These are phyloP conservation scores for Trichomonas gallinae DNA, from an alignment of 208 protist genomes.

Conservation along the genomic window DNA sequence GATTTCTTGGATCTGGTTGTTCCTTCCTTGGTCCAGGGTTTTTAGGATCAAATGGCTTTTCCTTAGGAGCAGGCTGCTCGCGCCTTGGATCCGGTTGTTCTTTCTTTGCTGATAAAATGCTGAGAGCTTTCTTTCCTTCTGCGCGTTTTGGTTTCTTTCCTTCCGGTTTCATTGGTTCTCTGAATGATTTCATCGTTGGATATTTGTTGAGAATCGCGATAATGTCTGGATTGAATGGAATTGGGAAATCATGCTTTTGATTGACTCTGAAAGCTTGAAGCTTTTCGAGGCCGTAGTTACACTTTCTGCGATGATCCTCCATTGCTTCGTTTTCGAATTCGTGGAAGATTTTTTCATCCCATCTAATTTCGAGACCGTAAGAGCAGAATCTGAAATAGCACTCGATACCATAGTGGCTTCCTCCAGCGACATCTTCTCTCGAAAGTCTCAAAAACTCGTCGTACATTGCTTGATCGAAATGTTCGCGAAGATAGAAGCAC, in stretches of 20 bases:
- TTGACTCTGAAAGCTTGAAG: neutral
- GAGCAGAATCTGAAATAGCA: neutral
- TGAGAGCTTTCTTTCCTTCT: neutral
- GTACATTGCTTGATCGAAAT: neutral
- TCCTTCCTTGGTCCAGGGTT: neutral
- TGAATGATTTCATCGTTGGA: neutral
- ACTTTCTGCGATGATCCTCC: neutral
- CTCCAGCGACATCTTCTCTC: neutral
- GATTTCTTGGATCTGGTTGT: neutral
- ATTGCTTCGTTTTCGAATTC: neutral
- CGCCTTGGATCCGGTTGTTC: neutral
- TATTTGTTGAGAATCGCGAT: neutral
- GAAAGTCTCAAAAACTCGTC: neutral
- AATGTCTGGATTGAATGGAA: neutral
- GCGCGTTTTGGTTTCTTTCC: neutral
- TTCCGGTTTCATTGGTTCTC: neutral
- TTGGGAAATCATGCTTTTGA: neutral
- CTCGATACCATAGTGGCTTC: neutral
- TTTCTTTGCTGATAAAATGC: neutral
- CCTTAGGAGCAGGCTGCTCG: neutral
- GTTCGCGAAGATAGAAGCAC: neutral
- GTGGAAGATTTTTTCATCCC: neutral
- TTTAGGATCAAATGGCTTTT: neutral
- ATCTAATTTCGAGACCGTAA: neutral
- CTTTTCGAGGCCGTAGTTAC: neutral